Evolutionary conservation across 83 land plant genomes (phyloP).

Genomic region (Picea abies): DNA sequence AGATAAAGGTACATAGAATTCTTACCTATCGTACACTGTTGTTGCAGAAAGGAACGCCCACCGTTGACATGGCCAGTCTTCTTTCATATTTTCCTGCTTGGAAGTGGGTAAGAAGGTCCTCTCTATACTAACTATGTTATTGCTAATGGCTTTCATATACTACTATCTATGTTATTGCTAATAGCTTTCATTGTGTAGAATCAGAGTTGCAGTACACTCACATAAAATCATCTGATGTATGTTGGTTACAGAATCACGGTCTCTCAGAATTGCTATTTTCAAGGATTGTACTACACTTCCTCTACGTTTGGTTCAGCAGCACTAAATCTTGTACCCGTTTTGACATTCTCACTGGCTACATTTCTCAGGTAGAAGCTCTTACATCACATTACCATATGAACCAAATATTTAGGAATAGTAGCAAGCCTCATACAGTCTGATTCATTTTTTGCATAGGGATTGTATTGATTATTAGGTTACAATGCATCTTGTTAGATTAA

Average conservation of each 20-base stretch:
- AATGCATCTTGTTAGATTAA: too few relatives aligned
- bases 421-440: too few relatives aligned
- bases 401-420: neutral
- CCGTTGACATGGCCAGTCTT: neutral
- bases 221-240: neutral
- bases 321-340: neutral
- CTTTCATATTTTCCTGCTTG: neutral
- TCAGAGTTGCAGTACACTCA: too few relatives aligned
- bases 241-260: neutral
- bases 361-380: neutral
- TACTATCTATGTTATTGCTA: too few relatives aligned
- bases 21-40: neutral
- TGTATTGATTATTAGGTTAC: too few relatives aligned
- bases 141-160: too few relatives aligned
- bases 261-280: neutral
- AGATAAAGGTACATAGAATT: too few relatives aligned
- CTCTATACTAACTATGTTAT: too few relatives aligned
- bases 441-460: neutral
- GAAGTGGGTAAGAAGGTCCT: neutral
- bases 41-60: neutral
- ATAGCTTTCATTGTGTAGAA: neutral
- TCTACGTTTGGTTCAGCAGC: slow-evolving; percentile 11
- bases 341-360: slow-evolving; percentile 6
- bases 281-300: slow-evolving; percentile 8
- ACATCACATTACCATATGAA: neutral